Evolutionary conservation across 2,329 filamentous ascomycete genomes (phyloP).

Genomic region (Stagonosporopsis vannaccii): DNA sequence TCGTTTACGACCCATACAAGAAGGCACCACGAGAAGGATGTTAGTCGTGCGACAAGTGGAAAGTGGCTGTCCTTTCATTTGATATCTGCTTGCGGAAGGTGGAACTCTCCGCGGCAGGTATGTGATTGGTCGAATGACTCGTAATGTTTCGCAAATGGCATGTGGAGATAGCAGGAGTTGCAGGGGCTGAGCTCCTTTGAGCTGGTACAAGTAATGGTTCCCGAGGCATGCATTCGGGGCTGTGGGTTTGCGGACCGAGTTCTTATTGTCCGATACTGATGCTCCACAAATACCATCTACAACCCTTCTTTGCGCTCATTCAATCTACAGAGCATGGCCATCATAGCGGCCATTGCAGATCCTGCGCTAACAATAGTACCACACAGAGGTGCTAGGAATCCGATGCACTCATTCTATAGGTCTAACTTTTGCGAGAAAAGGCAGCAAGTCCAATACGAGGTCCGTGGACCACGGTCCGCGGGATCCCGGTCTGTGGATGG

Average conservation of each 20-base stretch:
- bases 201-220: background rate
- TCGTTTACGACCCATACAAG: background rate
- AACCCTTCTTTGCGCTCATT: background rate
- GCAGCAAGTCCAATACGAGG: no score
- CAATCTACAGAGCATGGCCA: no score
- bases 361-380: no score
- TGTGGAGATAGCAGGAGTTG: slow-evolving; percentile 4
- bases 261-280: background rate
- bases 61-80: background rate
- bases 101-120: background rate
- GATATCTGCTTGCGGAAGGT: background rate
- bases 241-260: background rate
- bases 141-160: slow-evolving; percentile 7
- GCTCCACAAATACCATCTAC: background rate
- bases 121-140: slow-evolving; percentile 12
- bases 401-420: no score
- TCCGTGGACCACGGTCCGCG: no score
- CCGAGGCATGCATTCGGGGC: background rate
- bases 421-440: no score
- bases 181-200: background rate
- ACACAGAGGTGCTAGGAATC: no score
- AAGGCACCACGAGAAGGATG: background rate
- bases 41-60: background rate
- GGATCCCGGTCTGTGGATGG: no score
- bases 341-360: no score